Conservation (phyloP, 2,329 filamentous ascomycete genomes). For the Emericellopsis atlantica region DNA sequence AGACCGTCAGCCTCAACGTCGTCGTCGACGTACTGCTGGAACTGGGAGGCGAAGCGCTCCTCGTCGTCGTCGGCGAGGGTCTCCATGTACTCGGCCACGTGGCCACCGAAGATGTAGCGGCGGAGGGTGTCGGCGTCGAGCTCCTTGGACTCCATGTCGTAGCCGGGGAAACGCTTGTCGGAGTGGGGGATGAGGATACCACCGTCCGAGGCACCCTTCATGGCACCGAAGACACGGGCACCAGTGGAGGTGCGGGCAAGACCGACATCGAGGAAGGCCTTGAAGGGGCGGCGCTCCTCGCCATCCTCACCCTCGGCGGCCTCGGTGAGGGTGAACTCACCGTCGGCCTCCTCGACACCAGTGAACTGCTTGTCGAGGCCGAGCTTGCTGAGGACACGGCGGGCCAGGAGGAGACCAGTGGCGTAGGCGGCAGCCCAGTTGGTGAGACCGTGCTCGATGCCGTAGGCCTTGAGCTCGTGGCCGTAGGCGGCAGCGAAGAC, state of each 20-base stretch:
- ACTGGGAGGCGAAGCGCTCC: slow-evolving; percentile 98
- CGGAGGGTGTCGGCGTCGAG: slow-evolving; percentile 92
- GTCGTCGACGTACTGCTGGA: slow-evolving; percentile 94
- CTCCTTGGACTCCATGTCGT: slow-evolving; percentile 95
- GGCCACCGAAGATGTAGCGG: slow-evolving; percentile 98
- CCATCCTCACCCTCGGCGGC: slow-evolving; percentile 81
- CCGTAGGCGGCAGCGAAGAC: slow-evolving; percentile 85
- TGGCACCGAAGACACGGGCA: slow-evolving; percentile 96
- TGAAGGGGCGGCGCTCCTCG: slow-evolving; percentile 96
- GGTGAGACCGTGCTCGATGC: slow-evolving; percentile 96
- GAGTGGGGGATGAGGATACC: slow-evolving; percentile 96
- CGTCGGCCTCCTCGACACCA: slow-evolving; percentile 93
- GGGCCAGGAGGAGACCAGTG: slow-evolving; percentile 92
- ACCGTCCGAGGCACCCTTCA: slow-evolving; percentile 99
- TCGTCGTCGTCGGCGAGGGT: slow-evolving; percentile 97
- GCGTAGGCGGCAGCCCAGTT: slow-evolving; percentile 99
- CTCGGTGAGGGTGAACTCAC: slow-evolving; percentile 94
- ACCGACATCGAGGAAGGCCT: slow-evolving; percentile 97
- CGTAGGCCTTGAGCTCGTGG: slow-evolving; percentile 96
- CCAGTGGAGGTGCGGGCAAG: slow-evolving; percentile 94
- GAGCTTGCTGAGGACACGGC: slow-evolving; percentile 94
- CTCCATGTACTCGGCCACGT: slow-evolving; percentile 99
- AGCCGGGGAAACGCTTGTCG: slow-evolving; percentile 99
- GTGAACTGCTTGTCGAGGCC: slow-evolving; percentile 84
- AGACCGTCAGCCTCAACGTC: slow-evolving; percentile 92